Percentiles rank a stretch among this genome's conserved stretches.
phyloP scores from a whole-genome alignment of 805 yeast species.

The Metschnikowia similis region DNA sequence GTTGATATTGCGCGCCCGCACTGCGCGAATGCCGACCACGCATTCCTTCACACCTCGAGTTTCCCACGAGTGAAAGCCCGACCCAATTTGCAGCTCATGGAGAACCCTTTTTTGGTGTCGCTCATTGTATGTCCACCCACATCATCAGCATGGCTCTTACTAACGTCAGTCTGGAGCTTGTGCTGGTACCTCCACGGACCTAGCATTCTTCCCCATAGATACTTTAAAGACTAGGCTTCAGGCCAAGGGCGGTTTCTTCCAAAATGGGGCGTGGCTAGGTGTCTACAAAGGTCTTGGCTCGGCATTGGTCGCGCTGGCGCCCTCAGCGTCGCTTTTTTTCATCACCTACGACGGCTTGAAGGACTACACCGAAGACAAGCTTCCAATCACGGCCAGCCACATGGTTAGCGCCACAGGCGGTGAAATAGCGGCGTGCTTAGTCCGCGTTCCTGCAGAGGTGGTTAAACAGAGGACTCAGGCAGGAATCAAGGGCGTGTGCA shows the following conservation, averaged over 20 bases:
- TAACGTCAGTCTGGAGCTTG: conserved; percentile 71
- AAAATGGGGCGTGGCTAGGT: conserved; percentile 90
- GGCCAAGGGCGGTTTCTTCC: conserved; percentile 91
- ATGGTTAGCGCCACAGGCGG: conserved; percentile 89
- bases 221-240: conserved; percentile 92
- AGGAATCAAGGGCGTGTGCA: conserved; percentile 30
- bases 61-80: background rate
- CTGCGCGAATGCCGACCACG: background rate
- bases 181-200: conserved; percentile 94
- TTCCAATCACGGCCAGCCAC: conserved; percentile 48
- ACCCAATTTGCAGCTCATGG: conserved; percentile 17
- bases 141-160: conserved; percentile 3
- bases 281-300: conserved; percentile 91
- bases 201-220: conserved; percentile 93
- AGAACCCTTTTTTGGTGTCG: conserved; percentile 29
- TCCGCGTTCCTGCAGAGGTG: conserved; percentile 95
- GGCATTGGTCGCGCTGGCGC: conserved; percentile 92
- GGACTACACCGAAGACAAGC: conserved; percentile 29
- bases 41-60: background rate
- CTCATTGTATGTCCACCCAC: conserved; percentile 26
- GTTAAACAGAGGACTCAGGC: conserved; percentile 90
- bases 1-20: conserved; percentile 1
- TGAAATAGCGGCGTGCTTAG: conserved; percentile 88
- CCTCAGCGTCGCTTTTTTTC: conserved; percentile 48
- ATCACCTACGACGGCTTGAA: conserved; percentile 82